phyloP scores from a whole-genome alignment of 106 monocot genomes.

The Agapanthus africanus region DNA sequence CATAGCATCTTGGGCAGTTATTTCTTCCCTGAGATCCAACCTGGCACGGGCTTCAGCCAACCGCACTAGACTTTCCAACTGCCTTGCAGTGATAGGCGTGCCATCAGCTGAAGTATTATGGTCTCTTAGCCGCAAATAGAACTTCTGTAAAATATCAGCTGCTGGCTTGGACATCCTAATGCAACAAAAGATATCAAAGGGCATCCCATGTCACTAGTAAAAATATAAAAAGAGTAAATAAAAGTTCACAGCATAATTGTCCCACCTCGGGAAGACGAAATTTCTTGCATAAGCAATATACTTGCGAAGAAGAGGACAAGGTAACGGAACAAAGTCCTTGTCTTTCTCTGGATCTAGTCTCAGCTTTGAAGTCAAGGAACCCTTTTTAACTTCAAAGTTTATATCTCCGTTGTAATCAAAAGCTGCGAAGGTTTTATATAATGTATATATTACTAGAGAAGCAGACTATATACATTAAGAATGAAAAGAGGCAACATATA shows the following conservation, averaged over 20 bases:
- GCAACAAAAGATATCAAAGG: background rate
- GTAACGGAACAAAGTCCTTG: conserved; percentile 75
- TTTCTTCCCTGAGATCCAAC: conserved; percentile 88
- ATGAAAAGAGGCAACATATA: background rate
- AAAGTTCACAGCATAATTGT: background rate
- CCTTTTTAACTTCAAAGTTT: conserved; percentile 17
- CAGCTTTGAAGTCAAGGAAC: conserved; percentile 63
- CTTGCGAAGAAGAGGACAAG: conserved; percentile 81
- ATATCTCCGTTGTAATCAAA: conserved; percentile 22
- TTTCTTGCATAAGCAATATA: conserved; percentile 93
- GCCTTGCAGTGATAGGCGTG: conserved; percentile 95
- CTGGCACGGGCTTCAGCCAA: conserved; percentile 97
- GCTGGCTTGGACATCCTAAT: conserved; percentile 81
- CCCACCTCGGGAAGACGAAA: conserved; percentile 70
- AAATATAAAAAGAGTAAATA: too few species aligned
- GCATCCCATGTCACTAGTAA: background rate
- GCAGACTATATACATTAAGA: background rate
- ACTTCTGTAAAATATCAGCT: conserved; percentile 75
- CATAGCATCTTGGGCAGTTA: conserved; percentile 85
- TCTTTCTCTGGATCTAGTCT: conserved; percentile 73
- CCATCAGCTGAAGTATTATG: conserved; percentile 80
- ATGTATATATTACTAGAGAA: background rate
- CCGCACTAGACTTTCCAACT: conserved; percentile 91
- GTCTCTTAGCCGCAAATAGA: conserved; percentile 86
- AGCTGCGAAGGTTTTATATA: conserved; percentile 21